Evolutionary conservation across 805 yeast genomes (phyloP), one percentile per base, ranked within the genome.

Genomic region (Starmera dryadoides): DNA sequence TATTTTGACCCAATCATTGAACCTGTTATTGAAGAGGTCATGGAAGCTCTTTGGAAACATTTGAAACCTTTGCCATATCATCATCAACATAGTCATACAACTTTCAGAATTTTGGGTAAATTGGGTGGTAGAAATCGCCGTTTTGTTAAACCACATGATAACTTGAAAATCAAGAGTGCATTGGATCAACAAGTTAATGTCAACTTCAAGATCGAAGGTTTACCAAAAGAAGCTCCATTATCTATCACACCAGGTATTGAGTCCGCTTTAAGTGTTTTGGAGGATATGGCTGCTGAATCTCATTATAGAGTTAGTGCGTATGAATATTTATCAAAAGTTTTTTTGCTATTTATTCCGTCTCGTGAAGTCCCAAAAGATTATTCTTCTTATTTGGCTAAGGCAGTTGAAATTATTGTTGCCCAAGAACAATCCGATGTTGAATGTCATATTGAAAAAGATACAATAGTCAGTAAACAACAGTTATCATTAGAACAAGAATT

Each of bases 1-100:
- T 93, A 89, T 59, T 88, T 93, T 59, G 98, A 93, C 52, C 98
- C 98, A 2, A 89, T 93, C 56, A 80, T 93, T 43, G 97, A 89
- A 54, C 98, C 99, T 0, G 97, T 89, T 2, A 80, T 91, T 39
- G 94, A 86, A 43, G 97, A 93, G 49, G 88, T 94, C 2, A 85
- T 89, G 86, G 80, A 82, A 30, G 95, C 97, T 0, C 67, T 93
- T 26, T 93, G 96, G 91, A 81, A 77, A 45, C 93, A 91, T 50
- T 62, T 93, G 48, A 80, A 80, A 52, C 98, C 99, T 2, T 73
- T 89, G 28, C 98, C 99, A 0, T 88, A 87, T 56, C 86, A 85
- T 48, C 98, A 93, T 50, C 95, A 87, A 47, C 96, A 89, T 48
- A 83, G 96, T 15, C 98, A 93, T 56, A 87, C 96, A 0, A 89